phyloP scores from a whole-genome alignment of 495 filamentous ascomycete genomes.

The Hypoxylon cercidicola region DNA sequence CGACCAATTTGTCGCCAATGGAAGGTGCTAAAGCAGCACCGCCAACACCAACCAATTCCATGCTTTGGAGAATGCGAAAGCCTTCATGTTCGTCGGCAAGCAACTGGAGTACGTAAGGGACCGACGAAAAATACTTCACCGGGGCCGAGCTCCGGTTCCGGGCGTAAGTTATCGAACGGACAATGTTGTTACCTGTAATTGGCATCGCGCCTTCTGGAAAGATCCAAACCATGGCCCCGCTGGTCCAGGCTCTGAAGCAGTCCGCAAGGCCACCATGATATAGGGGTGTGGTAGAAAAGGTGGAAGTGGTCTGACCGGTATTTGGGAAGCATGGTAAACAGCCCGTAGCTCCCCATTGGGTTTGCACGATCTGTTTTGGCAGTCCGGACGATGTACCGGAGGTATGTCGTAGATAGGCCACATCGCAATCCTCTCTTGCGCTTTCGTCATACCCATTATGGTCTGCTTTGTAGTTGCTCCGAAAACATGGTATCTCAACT shows the following conservation, averaged over 20 bases:
- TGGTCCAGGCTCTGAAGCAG: conserved; percentile 64
- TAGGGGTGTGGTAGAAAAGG: conserved; percentile 70
- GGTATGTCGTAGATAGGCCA: conserved; percentile 60
- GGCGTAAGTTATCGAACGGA: conserved; percentile 48
- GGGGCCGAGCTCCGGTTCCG: conserved; percentile 14
- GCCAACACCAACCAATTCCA: conserved; percentile 68
- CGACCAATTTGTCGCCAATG: conserved; percentile 59
- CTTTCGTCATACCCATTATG: neutral
- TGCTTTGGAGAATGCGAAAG: conserved; percentile 50
- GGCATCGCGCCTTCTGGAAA: conserved; percentile 61
- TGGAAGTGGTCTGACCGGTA: conserved; percentile 46
- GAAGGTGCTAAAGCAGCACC: conserved; percentile 62
- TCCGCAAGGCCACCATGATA: conserved; percentile 71
- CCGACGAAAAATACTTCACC: conserved; percentile 65
- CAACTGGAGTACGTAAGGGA: conserved; percentile 66
- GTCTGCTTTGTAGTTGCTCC: neutral
- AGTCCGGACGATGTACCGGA: conserved; percentile 65
- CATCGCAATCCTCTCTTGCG: neutral
- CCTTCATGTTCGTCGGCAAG: conserved; percentile 51
- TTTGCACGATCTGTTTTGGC: conserved; percentile 64
- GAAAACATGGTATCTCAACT: conserved; percentile 22
- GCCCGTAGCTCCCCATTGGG: conserved; percentile 59
- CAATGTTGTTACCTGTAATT: conserved; percentile 60
- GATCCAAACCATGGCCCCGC: conserved; percentile 62
- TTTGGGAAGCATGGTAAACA: conserved; percentile 57